phyloP scores from a whole-genome alignment of 768 basidiomycete species.

The Hysterangium stoloniferum region DNA sequence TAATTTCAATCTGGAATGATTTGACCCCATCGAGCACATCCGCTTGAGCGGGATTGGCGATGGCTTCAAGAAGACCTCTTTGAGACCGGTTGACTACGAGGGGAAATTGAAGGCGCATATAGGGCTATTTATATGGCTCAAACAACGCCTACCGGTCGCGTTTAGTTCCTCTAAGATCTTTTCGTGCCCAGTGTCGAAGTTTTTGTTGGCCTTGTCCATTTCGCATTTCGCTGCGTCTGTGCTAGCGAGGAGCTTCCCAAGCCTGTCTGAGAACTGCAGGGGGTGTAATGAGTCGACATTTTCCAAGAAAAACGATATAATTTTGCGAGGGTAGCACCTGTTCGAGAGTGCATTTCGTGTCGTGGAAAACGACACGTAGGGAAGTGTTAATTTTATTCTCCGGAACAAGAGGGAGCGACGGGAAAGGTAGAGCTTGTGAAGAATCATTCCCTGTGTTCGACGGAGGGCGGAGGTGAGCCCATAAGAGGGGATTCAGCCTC shows the following conservation, averaged over 20 bases:
- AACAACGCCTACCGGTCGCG: neutral
- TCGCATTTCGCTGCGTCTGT: conserved; percentile 4
- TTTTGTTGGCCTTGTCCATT: conserved; percentile 2
- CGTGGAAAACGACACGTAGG: conserved; percentile 9
- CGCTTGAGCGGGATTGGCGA: conserved; percentile 5
- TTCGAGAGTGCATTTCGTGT: conserved; percentile 10
- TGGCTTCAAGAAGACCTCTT: conserved; percentile 7
- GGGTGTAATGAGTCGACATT: neutral
- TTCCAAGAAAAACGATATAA: neutral
- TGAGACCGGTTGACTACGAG: conserved; percentile 8
- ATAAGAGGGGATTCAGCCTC: conserved; percentile 6
- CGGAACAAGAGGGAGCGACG: conserved; percentile 2
- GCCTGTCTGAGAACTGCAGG: conserved; percentile 6
- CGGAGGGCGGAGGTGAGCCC: conserved; percentile 9
- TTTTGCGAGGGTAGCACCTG: neutral
- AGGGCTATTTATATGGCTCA: neutral
- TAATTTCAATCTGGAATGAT: neutral
- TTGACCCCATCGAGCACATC: conserved; percentile 1
- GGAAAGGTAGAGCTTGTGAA: neutral
- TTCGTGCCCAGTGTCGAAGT: conserved; percentile 5
- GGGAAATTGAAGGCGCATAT: neutral
- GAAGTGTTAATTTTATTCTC: conserved; percentile 9
- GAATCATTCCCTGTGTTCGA: neutral
- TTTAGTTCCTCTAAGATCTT: conserved; percentile 7
- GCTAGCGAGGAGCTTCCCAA: neutral